Evolutionary conservation across 2,329 filamentous ascomycete genomes (phyloP), one percentile per base, ranked within the genome.

Genomic region (Ramularia collo-cygni): DNA sequence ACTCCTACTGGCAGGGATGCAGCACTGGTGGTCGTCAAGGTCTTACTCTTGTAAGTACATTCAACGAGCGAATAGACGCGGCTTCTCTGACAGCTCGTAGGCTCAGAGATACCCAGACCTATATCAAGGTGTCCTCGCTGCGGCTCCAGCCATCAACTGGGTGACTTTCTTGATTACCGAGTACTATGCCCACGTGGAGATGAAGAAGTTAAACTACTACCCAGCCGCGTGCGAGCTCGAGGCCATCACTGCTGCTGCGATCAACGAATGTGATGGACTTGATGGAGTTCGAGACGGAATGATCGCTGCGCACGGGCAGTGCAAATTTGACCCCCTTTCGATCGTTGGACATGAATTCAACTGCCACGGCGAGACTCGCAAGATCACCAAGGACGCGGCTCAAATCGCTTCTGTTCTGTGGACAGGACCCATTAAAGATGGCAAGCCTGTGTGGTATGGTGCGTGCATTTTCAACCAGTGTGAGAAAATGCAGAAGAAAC

Each of bases 81-180:
- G 21, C 21, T 6, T 24, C 10, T 6, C 21, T 24, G 21, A 24
- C 21, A 24, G 10, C 10, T 24, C 21, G 7, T 4, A 27, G 40
- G 48, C 48, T 17, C 64, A 68, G 38, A 42, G 57, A 8, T 66
- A 60, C 42, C 64, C 64, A 5, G 37, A 53, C 2, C 50, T 54
- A 3, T 68, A 61, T 39, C 58, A 69, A 43, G 64, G 65, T 14
- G 67, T 69, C 36, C 40, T 65, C 3, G 64, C 66, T 4, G 42
- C 46, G 4, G 59, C 64, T 1, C 65, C 66, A 9, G 64, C 64
- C 2, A 57, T 66, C 33, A 62, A 66, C 37, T 64, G 58, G 59
- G 45, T 47, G 4, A 55, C 45, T 1, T 58, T 62, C 37, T 17
- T 59, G 6, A 33, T 54, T 1, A 50, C 56, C 1, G 51, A 54